Base-by-base conservation (phyloP, 257 asterid species). In the Vinca minor region DNA sequence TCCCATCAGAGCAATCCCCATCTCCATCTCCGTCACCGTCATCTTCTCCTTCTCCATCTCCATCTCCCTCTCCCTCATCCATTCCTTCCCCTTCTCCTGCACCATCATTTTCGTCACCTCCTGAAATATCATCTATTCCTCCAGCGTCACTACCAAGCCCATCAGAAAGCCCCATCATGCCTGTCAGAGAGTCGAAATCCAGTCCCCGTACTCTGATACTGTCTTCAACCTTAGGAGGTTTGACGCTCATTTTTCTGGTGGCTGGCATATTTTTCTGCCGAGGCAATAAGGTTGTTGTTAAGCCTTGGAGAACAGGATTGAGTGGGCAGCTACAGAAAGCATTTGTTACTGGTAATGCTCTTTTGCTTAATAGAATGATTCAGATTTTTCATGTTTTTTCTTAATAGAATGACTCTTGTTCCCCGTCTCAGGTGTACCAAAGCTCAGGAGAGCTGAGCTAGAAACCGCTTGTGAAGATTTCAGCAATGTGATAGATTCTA, bases 301-400 rank as follows among this genome's bases (percentile, higher is more conserved):
- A 69, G 71, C 98, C 98, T 11, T 89, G 98, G 97, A 83, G 84
- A 35, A 79, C 96, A 0, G 98, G 98, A 72, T 74, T 93, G 78
- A 93, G 98, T 31, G 97, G 97, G 53, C 96, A 89, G 81, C 89
- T 93, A 42, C 96, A 89, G 78, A 83, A 81, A 78, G 96, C 95
- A 23, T 85, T 87, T 38, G 82, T 89, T 26, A 85, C 95, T 4
- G 98, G 34, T 50, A n/a, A n/a, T n/a, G n/a, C n/a, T n/a, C n/a
- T n/a, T n/a, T 48, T 17, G 13, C 50, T 26, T 20, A n/a, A 10
- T 25, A n/a, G n/a, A 10, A 35, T 4, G 13, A 46, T 29, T 54
- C 5, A 26, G 2, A 26, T 28, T 41, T 23, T 35, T 9, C n/a
- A n/a, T 50, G 25, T 9, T 50, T 21, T 13, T n/a, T n/a, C n/a